Evolutionary conservation across 2,329 filamentous ascomycete genomes (phyloP).

Genomic region (Didymosphaeria variabile): DNA sequence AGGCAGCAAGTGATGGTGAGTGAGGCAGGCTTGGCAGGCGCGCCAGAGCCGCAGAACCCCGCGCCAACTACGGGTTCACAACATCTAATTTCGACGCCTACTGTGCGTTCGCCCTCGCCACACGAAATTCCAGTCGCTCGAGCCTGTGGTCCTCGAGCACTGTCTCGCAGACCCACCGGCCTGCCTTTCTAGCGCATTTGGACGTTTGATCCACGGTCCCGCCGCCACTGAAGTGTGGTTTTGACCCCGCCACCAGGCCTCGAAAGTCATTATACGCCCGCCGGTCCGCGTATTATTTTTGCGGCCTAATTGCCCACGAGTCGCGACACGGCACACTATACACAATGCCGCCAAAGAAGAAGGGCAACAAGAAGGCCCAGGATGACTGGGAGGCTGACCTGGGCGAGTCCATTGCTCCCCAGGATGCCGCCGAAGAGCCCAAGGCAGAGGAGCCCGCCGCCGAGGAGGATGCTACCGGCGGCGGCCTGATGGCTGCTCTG

Average conservation of each 20-base stretch:
- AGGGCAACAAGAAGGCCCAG: slow-evolving; percentile 84
- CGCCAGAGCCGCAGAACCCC: slow-evolving; percentile 13
- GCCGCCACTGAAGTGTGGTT: slow-evolving; percentile 5
- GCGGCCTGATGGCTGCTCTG: slow-evolving; percentile 59
- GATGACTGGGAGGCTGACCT: slow-evolving; percentile 97
- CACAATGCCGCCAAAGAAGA: slow-evolving; percentile 93
- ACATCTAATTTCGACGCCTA: slow-evolving; percentile 36
- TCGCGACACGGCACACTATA: slow-evolving; percentile 13
- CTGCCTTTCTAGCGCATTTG: slow-evolving; percentile 18
- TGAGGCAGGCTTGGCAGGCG: slow-evolving; percentile 11
- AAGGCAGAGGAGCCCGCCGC: slow-evolving; percentile 45
- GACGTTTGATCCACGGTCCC: slow-evolving; percentile 14
- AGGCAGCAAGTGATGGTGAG: neutral
- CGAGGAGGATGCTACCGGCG: slow-evolving; percentile 60
- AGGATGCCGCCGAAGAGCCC: slow-evolving; percentile 57
- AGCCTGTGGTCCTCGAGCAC: slow-evolving; percentile 36
- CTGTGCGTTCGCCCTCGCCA: slow-evolving; percentile 39
- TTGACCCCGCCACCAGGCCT: slow-evolving; percentile 12
- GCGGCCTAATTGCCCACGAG: neutral
- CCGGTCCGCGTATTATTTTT: neutral
- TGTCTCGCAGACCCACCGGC: slow-evolving; percentile 28
- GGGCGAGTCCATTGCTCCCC: slow-evolving; percentile 76
- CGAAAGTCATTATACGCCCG: neutral
- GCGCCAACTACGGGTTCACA: slow-evolving; percentile 12
- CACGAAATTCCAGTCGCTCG: slow-evolving; percentile 33